A percentile compares a stretch with the other conserved stretches of the same genome.
Conservation (phyloP, 2,329 filamentous ascomycete species). For the Clarireedia homoeocarpa region DNA sequence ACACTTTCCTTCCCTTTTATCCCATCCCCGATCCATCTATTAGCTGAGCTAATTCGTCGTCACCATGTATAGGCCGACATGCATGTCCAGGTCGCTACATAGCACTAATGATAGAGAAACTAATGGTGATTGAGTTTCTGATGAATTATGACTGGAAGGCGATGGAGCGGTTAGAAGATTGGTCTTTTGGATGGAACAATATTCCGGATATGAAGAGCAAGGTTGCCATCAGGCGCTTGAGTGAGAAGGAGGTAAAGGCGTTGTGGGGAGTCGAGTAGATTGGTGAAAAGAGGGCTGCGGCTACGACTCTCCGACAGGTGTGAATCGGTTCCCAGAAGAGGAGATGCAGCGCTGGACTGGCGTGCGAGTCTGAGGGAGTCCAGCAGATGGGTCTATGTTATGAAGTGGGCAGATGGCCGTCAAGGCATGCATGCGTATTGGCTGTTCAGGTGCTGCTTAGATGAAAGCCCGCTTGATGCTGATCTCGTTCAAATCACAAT, state of each 20-base stretch:
- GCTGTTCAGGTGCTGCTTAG: too few relatives aligned
- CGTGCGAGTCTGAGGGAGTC: too few relatives aligned
- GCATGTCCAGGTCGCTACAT: background rate
- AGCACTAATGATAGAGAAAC: background rate
- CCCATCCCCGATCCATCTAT: background rate
- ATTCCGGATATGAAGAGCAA: constrained; percentile 5
- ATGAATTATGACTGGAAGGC: constrained; percentile 8
- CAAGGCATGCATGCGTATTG: too few relatives aligned
- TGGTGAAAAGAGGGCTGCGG: too few relatives aligned
- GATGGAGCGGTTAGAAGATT: constrained; percentile 1
- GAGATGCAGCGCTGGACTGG: too few relatives aligned
- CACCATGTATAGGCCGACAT: background rate
- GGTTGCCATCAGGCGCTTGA: background rate
- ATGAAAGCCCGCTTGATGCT: too few relatives aligned
- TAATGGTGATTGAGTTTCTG: constrained; percentile 2
- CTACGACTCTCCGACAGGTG: too few relatives aligned
- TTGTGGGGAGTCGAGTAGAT: background rate
- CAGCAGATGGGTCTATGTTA: too few relatives aligned
- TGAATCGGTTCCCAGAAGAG: too few relatives aligned
- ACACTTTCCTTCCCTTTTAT: background rate
- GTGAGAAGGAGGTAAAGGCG: background rate
- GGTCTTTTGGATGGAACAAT: constrained; percentile 5
- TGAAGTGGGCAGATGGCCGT: too few relatives aligned
- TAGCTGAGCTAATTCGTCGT: background rate
- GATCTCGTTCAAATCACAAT: too few relatives aligned